These are phyloP conservation scores for Leavenworthia alabamica DNA, from an alignment of 345 rosid species.

Conservation along the genomic window DNA sequence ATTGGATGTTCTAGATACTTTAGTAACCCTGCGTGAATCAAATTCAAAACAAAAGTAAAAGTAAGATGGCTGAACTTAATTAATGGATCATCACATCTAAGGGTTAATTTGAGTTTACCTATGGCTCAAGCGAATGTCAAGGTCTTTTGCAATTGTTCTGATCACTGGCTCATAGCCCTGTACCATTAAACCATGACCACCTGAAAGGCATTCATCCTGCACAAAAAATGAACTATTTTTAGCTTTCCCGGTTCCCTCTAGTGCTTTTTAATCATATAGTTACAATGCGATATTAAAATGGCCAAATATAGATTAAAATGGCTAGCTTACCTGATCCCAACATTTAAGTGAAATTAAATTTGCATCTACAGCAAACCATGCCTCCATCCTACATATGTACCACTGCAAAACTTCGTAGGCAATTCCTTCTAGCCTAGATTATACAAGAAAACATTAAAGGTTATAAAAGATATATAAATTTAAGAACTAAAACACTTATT, in stretches of 20 bases:
- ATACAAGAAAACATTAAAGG: neutral
- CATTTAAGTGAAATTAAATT: conserved; percentile 74
- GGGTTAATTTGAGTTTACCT: conserved; percentile 35
- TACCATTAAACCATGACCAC: conserved; percentile 94
- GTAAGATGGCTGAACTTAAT: neutral
- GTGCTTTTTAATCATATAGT: no score
- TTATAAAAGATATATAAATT: neutral
- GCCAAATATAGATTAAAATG: neutral
- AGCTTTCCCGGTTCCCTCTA: no score
- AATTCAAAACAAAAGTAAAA: neutral
- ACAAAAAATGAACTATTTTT: conserved; percentile 15
- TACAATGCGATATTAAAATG: no score
- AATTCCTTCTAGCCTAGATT: conserved; percentile 60
- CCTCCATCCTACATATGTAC: conserved; percentile 93
- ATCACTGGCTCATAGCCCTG: conserved; percentile 81
- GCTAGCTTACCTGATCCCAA: conserved; percentile 77
- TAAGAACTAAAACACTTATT: neutral
- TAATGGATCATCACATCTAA: no score
- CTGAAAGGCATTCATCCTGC: conserved; percentile 82
- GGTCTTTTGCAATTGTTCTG: conserved; percentile 70
- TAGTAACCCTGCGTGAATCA: conserved; percentile 46
- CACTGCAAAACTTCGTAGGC: conserved; percentile 82
- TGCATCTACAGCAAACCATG: conserved; percentile 93
- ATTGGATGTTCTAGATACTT: conserved; percentile 35
- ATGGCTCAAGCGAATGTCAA: conserved; percentile 60